A percentile compares a stretch with the other conserved stretches of the same genome.
These are phyloP conservation scores for Heterobasidion parviporum DNA, from an alignment of 1,284 basidiomycete genomes.

Conservation along the genomic window DNA sequence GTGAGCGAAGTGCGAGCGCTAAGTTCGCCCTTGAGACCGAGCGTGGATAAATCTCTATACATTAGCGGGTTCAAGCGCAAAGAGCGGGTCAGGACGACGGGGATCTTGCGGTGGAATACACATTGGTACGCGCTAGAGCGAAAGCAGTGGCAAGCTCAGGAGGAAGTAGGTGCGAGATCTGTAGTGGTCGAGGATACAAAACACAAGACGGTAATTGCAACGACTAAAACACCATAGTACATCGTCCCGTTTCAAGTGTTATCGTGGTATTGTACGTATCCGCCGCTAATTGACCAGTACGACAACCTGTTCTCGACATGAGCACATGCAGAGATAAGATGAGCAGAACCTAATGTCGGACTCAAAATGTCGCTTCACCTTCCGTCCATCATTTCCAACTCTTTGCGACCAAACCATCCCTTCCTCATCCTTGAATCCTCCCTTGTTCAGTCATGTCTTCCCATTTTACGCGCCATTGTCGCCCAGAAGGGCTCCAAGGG, in stretches of 20 bases:
- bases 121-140: constrained; percentile 31
- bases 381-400: constrained; percentile 26
- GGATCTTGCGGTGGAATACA: constrained; percentile 47
- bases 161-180: neutral
- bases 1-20: constrained; percentile 37
- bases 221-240: neutral
- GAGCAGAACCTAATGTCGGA: neutral
- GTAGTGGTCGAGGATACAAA: neutral
- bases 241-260: neutral
- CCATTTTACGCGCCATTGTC: constrained; percentile 40
- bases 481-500: constrained; percentile 16
- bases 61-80: constrained; percentile 45
- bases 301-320: no score
- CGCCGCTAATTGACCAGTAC: no score
- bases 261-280: neutral
- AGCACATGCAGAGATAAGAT: no score
- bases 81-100: constrained; percentile 33
- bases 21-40: constrained; percentile 44
- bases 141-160: constrained; percentile 27
- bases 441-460: constrained; percentile 49
- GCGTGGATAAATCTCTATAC: constrained; percentile 37
- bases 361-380: constrained; percentile 26
- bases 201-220: no score
- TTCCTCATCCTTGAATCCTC: constrained; percentile 62
- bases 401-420: constrained; percentile 32